Base-by-base conservation (phyloP, 1,139 yeast species). In the Yamadazyma triangularis region DNA sequence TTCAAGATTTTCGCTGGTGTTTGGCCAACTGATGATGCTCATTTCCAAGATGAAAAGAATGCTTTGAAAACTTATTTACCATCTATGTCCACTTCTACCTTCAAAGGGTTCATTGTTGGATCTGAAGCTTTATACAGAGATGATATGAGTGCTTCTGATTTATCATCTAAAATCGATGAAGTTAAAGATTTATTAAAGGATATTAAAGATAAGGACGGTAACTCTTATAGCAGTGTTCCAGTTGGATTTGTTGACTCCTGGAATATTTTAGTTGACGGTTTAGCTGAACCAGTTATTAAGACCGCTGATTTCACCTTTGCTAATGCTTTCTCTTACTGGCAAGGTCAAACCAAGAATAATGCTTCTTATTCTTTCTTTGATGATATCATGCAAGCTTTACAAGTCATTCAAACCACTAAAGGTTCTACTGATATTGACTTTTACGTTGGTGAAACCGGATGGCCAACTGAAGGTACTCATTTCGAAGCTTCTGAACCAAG, bases 391-490 rank as follows among this genome's bases (percentile, higher is more conserved):
- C 96, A 88, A 71, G 95, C 96, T 42, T 69, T 89, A 59, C 94
- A 85, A 70, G 70, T 73, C 39, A 77, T 89, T 53, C 95, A 88
- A 70, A 67, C 87, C 46, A 63, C 77, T 45, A 89, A 89, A 72
- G 95, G 95, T 40, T 64, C 82, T 36, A 81, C 89, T 39, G 88
- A 86, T 60, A 73, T 88, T 48, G 72, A 76, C 38, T 87, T 89
- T 71, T 88, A 91, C 88, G 91, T 89, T 51, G 97, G 97, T 57
- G 97, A 91, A 72, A 91, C 97, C 45, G 98, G 97, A 48, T 89
- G 96, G 96, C 95, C 97, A 55, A 77, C 95, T 27, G 79, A 71
- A 9, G 98, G 98, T 59, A 78, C 87, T 42, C 63, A 69, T 56
- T 88, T 64, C 50, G 85, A 78, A 53, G 33, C 51, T 42, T 61